Evolutionary conservation across 768 basidiomycete species (phyloP).

Genomic region (Russula dissimulans): DNA sequence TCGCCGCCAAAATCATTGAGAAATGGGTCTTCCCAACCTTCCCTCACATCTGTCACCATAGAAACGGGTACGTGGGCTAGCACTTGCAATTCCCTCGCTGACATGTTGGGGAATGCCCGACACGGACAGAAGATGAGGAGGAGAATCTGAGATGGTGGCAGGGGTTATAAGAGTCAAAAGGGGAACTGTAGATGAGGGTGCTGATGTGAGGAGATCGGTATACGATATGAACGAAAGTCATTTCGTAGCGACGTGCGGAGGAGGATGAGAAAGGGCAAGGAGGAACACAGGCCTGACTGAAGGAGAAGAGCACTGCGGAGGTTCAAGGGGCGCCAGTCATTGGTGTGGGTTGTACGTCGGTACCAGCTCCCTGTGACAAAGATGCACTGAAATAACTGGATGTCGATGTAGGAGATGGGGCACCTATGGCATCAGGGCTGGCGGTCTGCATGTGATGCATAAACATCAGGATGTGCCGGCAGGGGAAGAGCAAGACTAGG

Average conservation of each 20-base stretch:
- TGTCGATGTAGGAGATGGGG: slow-evolving; percentile 24
- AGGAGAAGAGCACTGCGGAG: slow-evolving; percentile 21
- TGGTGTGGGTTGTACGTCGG: slow-evolving; percentile 20
- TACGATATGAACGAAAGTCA: slow-evolving; percentile 87
- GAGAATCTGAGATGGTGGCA: slow-evolving; percentile 45
- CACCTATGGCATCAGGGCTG: background rate
- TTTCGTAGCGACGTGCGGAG: slow-evolving; percentile 42
- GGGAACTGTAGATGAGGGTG: slow-evolving; percentile 62
- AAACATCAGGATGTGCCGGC: background rate
- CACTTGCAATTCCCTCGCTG: slow-evolving; percentile 25
- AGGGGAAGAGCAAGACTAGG: slow-evolving; percentile 18
- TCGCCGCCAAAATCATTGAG: slow-evolving; percentile 69
- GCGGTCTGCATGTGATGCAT: slow-evolving; percentile 4
- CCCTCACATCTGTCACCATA: slow-evolving; percentile 17
- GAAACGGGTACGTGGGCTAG: slow-evolving; percentile 19
- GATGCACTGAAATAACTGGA: slow-evolving; percentile 24
- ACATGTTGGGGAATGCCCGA: slow-evolving; percentile 32
- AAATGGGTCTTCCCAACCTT: slow-evolving; percentile 24
- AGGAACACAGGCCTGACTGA: slow-evolving; percentile 20
- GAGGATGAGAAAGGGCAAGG: slow-evolving; percentile 35
- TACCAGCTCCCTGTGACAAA: slow-evolving; percentile 23
- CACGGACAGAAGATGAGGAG: slow-evolving; percentile 66
- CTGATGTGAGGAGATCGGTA: slow-evolving; percentile 70
- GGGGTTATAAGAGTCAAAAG: slow-evolving; percentile 66
- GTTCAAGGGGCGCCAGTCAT: slow-evolving; percentile 20